Evolutionary conservation across 805 yeast genomes (phyloP), one percentile per base, ranked within the genome.

Genomic region (Clavispora phyllophila): DNA sequence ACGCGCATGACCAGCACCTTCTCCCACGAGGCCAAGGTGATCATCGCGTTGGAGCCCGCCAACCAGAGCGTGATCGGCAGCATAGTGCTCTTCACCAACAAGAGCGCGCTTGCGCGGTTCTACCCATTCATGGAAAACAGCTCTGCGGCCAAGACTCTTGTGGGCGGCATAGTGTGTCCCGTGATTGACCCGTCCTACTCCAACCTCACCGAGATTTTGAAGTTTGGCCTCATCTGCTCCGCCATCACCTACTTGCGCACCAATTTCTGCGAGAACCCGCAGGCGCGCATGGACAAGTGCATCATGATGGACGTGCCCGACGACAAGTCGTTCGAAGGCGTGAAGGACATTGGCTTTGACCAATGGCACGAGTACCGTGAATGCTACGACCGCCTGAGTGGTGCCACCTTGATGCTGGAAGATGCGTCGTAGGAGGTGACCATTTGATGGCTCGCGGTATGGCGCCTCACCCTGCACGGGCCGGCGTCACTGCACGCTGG

Each of bases 161-260:
- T 74, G n/a, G 81, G 81, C 7, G 80, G 79, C 1, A 61, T 79
- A 9, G 62, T 77, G 12, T 80, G 79, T 4, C 68, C 79, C 2
- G 66, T 78, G 24, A 73, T 77, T 20, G 82, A 78, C 47, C 76
- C 78, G 15, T 65, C 66, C 34, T 76, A 76, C 54, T 70, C 73
- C 22, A 76, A 74, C 46, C 66, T 79, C 50, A 69, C 74, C 7
- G 78, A 75, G 41, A 76, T 78, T 3, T 74, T 79, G 59, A 74
- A 70, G 44, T 66, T 73, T 48, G 84, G 84, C 0, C 67, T 79
- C 44, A 73, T 79, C 9, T 78, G 82, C 47, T 73, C 82, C 6
- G 55, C 50, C 9, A 45, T 53, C 24, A 53, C 55, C 8, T 49
- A 47, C 29, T 43, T 51, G 14, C 56, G 46, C 54, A 58, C 44